phyloP scores from a whole-genome alignment of 495 filamentous ascomycete genomes.

The Evernia prunastri region DNA sequence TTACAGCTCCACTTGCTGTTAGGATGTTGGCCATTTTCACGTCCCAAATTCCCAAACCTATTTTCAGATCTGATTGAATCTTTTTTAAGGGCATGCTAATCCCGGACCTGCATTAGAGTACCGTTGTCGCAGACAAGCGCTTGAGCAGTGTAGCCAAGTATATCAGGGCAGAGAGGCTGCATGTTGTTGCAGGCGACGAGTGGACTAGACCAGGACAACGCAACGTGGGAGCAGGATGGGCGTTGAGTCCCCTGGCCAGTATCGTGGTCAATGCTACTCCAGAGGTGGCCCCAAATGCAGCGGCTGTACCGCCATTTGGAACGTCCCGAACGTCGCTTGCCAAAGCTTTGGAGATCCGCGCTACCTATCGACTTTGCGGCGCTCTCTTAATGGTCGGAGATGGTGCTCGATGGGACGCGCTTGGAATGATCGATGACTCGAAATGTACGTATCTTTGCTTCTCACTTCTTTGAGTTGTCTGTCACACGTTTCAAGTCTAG shows the following conservation, averaged over 20 bases:
- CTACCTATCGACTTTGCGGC: slow-evolving; percentile 7
- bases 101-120: background rate
- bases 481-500: too few relatives aligned
- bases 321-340: background rate
- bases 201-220: background rate
- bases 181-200: background rate
- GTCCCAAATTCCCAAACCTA: background rate
- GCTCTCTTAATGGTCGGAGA: slow-evolving; percentile 30
- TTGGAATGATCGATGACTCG: slow-evolving; percentile 21
- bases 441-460: background rate
- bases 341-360: slow-evolving; percentile 8
- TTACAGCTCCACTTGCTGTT: background rate
- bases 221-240: background rate
- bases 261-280: slow-evolving; percentile 7
- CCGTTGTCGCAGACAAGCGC: background rate
- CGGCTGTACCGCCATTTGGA: background rate
- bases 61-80: background rate
- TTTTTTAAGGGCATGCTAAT: background rate
- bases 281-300: background rate
- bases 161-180: slow-evolving; percentile 7
- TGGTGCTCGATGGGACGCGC: slow-evolving; percentile 27
- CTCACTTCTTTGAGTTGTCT: too few relatives aligned
- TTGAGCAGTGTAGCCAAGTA: slow-evolving; percentile 1
- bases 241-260: background rate
- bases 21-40: background rate